A percentile compares a stretch with the other conserved stretches of the same genome.
Conservation (phyloP, 2,329 filamentous ascomycete species). For the Cladosporium sp. region DNA sequence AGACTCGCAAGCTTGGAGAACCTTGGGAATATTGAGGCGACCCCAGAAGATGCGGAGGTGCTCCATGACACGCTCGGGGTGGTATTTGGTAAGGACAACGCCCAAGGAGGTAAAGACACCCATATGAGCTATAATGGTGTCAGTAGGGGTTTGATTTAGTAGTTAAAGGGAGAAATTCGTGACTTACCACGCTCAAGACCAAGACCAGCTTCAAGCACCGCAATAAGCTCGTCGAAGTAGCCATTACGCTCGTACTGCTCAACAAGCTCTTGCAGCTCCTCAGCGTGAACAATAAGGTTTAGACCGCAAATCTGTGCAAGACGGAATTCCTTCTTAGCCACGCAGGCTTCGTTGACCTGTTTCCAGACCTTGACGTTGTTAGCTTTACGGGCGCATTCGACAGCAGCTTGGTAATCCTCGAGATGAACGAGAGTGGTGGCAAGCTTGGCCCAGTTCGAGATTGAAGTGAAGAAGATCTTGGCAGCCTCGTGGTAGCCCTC, state of each 20-base stretch:
- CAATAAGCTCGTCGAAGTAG: slow-evolving; percentile 97
- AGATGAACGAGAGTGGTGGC: slow-evolving; percentile 97
- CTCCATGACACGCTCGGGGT: slow-evolving; percentile 95
- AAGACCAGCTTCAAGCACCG: slow-evolving; percentile 87
- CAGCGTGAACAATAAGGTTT: slow-evolving; percentile 94
- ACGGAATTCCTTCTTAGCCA: slow-evolving; percentile 97
- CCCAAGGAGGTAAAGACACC: slow-evolving; percentile 94
- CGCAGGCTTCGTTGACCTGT: slow-evolving; percentile 93
- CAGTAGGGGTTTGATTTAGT: background rate
- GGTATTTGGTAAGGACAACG: slow-evolving; percentile 89
- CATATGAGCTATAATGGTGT: slow-evolving; percentile 64
- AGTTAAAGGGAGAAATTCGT: no score
- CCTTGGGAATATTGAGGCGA: slow-evolving; percentile 93
- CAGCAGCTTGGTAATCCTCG: slow-evolving; percentile 92
- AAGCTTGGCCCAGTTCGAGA: slow-evolving; percentile 99
- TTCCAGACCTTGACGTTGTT: slow-evolving; percentile 99
- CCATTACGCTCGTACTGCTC: slow-evolving; percentile 96
- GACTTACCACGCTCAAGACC: slow-evolving; percentile 54
- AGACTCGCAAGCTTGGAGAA: slow-evolving; percentile 89
- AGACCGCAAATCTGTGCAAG: slow-evolving; percentile 98
- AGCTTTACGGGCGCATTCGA: slow-evolving; percentile 95
- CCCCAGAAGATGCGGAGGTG: slow-evolving; percentile 98
- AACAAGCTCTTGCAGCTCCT: slow-evolving; percentile 87
- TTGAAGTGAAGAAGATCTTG: slow-evolving; percentile 97
- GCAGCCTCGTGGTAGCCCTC: slow-evolving; percentile 93